These are phyloP conservation scores for Boletellus ananas DNA, from an alignment of 768 basidiomycete species.

Conservation along the genomic window DNA sequence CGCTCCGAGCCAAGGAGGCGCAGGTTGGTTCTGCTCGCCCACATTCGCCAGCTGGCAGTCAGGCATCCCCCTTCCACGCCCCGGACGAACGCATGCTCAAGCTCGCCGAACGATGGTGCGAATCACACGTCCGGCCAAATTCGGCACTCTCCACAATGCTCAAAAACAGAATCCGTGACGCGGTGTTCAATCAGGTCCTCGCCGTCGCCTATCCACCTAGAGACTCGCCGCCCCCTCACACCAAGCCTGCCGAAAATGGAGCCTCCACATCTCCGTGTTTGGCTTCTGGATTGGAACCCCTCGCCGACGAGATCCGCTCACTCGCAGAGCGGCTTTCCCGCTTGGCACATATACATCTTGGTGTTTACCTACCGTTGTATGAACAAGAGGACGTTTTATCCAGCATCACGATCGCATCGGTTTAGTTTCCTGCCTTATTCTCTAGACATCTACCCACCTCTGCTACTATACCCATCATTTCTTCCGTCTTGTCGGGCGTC, in stretches of 20 bases:
- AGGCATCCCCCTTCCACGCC: slow-evolving; percentile 20
- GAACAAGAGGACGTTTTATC: slow-evolving; percentile 50
- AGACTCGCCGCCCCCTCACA: slow-evolving; percentile 32
- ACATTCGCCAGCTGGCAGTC: slow-evolving; percentile 25
- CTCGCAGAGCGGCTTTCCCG: slow-evolving; percentile 71
- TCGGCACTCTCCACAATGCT: slow-evolving; percentile 60
- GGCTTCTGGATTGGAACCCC: slow-evolving; percentile 65
- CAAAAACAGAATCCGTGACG: slow-evolving; percentile 58
- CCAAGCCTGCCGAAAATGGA: slow-evolving; percentile 25
- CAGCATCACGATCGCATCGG: slow-evolving; percentile 14
- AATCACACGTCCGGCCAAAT: slow-evolving; percentile 56
- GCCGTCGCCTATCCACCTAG: slow-evolving; percentile 48
- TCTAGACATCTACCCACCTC: slow-evolving; percentile 22
- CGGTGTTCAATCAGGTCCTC: slow-evolving; percentile 59
- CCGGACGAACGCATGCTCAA: slow-evolving; percentile 54
- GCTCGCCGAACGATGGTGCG: slow-evolving; percentile 70
- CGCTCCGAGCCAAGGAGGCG: slow-evolving; percentile 58
- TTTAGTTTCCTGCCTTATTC: slow-evolving; percentile 16
- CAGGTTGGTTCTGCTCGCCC: slow-evolving; percentile 23
- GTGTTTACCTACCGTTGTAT: slow-evolving; percentile 75
- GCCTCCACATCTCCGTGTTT: slow-evolving; percentile 12
- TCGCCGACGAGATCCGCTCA: slow-evolving; percentile 59
- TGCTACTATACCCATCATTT: slow-evolving; percentile 28
- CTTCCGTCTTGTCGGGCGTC: slow-evolving; percentile 25
- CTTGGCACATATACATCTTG: slow-evolving; percentile 69